These are phyloP conservation scores for Diplosphaera chodatii DNA, from an alignment of 139 green algal genomes.

Conservation along the genomic window DNA sequence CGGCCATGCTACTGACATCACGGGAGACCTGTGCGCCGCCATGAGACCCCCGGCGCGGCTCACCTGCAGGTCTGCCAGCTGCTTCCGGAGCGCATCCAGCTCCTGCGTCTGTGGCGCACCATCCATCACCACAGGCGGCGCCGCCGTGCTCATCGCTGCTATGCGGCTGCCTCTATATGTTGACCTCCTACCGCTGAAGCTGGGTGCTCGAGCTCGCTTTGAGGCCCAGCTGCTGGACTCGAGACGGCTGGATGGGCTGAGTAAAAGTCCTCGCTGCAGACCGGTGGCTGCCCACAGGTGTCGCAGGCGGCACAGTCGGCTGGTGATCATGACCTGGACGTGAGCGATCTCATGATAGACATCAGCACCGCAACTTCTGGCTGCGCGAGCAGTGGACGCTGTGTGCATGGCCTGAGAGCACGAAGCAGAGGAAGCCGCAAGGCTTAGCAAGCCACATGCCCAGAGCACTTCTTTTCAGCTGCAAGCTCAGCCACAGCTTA, in stretches of 20 bases:
- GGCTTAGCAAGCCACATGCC: too few species aligned
- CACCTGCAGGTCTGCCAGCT: slow-evolving; percentile 47
- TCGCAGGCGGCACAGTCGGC: background rate
- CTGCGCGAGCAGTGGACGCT: too few species aligned
- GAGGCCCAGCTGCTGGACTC: background rate
- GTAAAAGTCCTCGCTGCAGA: background rate
- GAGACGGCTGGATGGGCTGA: background rate
- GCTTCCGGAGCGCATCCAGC: slow-evolving; percentile 32
- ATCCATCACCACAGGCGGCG: background rate
- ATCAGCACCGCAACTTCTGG: too few species aligned
- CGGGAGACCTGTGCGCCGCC: too few species aligned
- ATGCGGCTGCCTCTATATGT: background rate
- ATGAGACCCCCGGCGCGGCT: too few species aligned
- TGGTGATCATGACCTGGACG: background rate
- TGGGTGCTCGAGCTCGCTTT: background rate
- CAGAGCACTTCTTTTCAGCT: too few species aligned
- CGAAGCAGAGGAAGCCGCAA: too few species aligned
- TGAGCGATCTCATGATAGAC: too few species aligned
- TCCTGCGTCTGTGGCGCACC: slow-evolving; percentile 13
- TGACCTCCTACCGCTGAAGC: background rate
- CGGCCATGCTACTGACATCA: too few species aligned
- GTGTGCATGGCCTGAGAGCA: too few species aligned
- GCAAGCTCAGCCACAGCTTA: too few species aligned
- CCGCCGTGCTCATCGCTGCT: background rate
- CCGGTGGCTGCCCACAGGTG: background rate